Evolutionary conservation across 306 rosid genomes (phyloP), one percentile per base, ranked within the genome.

Genomic region (Quercus variabilis): DNA sequence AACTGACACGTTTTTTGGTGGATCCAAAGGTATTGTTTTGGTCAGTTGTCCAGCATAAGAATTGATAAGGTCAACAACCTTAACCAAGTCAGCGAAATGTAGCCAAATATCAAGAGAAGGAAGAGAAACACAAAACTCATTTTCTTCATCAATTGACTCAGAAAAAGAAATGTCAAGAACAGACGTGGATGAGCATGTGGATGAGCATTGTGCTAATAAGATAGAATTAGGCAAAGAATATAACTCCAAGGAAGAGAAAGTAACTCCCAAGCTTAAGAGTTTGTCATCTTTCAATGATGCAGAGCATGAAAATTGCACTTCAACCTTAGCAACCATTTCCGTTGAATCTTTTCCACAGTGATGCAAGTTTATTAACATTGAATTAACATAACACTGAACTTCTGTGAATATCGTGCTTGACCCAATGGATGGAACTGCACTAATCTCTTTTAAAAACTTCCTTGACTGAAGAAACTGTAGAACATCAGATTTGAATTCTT

Each of bases 51-150:
- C 81, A 80, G 75, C 62, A 64, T 78, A 81, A 51, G 82, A 80
- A 67, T 84, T 88, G 41, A 86, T 25, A 58, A 86, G 85, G 55
- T 89, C 86, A 86, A 88, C 78, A 58, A 89, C 82, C 79, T 86
- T 86, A 62, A 46, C 80, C 99, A 97, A 95, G 77, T 89, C 88
- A 55, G 89, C 82, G 79, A 90, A 70, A 81, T 90, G 86, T 75
- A 91, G 84, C 99, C 99, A 92, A 80, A 95, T 80, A 79, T 90
- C 90, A 70, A 92, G 77, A 52, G 96, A 87, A 6, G 94, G 88
- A 80, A 92, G 90, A 71, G 86, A 87, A 83, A 92, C 71, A 75
- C 18, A 25, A 20, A 95, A 82, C 79, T 85, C 91, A 83, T 78
- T 79, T 64, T 51, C 80, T 58, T 85, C 83, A 57, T 86, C 83